Evolutionary conservation across 148 eudicot genomes (phyloP).

Genomic region (Selenicereus undatus): DNA sequence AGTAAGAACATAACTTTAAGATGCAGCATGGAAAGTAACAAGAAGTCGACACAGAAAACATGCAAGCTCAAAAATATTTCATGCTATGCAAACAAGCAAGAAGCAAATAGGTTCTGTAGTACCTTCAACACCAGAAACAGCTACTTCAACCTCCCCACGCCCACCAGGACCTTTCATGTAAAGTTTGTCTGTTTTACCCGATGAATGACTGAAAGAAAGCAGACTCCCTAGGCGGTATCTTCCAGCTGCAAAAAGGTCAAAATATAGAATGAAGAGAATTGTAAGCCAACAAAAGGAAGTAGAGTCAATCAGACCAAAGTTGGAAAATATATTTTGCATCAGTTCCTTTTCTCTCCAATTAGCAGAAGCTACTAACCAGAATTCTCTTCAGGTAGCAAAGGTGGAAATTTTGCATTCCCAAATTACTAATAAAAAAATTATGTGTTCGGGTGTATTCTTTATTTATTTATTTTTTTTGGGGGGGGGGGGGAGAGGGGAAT

Average conservation of each 20-base stretch:
- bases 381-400: background rate
- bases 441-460: too few relatives aligned
- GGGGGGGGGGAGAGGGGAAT: too few relatives aligned
- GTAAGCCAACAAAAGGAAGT: background rate
- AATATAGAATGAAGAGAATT: constrained; percentile 1
- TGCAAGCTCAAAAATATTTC: background rate
- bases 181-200: constrained; percentile 75
- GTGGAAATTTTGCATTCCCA: background rate
- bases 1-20: background rate
- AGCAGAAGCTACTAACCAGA: background rate
- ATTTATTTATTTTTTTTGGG: too few relatives aligned
- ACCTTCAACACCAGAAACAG: constrained; percentile 96
- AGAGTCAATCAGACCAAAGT: background rate
- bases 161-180: constrained; percentile 99
- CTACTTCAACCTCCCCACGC: constrained; percentile 98
- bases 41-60: background rate
- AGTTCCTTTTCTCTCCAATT: background rate
- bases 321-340: background rate
- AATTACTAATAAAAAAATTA: background rate
- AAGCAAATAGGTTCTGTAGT: constrained; percentile 9
- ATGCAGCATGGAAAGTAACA: background rate
- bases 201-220: constrained; percentile 71
- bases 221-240: constrained; percentile 84
- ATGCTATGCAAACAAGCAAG: background rate
- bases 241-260: constrained; percentile 54